Percentiles rank a stretch among this genome's conserved stretches.
phyloP scores from a whole-genome alignment of 2,329 filamentous ascomycete genomes.

The Mycogone perniciosa region DNA sequence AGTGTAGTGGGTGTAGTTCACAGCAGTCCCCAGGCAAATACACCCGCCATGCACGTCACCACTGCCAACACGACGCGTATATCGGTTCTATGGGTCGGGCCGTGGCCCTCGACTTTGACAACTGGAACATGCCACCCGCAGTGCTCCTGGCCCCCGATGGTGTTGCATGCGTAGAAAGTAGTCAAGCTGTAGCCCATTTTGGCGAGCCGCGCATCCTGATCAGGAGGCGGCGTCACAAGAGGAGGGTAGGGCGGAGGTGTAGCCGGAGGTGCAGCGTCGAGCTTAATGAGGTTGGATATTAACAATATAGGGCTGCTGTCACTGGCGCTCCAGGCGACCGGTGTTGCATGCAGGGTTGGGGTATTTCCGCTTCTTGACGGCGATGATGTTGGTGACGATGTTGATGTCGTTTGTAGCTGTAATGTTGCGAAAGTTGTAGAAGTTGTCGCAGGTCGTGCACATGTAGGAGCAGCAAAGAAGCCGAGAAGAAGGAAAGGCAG shows the following conservation, averaged over 20 bases:
- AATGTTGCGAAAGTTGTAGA: constrained; percentile 9
- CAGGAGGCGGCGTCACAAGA: constrained; percentile 27
- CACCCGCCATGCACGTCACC: constrained; percentile 18
- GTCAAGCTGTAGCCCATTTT: constrained; percentile 27
- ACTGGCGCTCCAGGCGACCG: neutral
- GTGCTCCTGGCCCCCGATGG: constrained; percentile 23
- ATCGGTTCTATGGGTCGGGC: constrained; percentile 16
- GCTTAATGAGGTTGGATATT: neutral
- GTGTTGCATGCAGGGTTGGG: neutral
- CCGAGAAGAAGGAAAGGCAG: neutral
- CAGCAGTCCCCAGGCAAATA: constrained; percentile 22
- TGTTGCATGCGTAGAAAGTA: constrained; percentile 30
- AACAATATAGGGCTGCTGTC: neutral
- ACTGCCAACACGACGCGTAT: constrained; percentile 18
- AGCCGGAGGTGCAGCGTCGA: neutral
- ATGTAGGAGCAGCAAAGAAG: no score
- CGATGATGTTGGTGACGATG: neutral
- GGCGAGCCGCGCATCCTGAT: constrained; percentile 23
- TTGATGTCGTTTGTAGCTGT: neutral
- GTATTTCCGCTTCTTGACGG: neutral
- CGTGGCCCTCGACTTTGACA: constrained; percentile 20
- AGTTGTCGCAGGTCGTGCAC: neutral
- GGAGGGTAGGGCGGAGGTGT: constrained; percentile 21
- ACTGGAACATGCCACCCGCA: constrained; percentile 33
- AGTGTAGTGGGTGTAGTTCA: constrained; percentile 3